Evolutionary conservation across 257 asterid genomes (phyloP), one percentile per base, ranked within the genome.

Genomic region (Ophiorrhiza pumila): DNA sequence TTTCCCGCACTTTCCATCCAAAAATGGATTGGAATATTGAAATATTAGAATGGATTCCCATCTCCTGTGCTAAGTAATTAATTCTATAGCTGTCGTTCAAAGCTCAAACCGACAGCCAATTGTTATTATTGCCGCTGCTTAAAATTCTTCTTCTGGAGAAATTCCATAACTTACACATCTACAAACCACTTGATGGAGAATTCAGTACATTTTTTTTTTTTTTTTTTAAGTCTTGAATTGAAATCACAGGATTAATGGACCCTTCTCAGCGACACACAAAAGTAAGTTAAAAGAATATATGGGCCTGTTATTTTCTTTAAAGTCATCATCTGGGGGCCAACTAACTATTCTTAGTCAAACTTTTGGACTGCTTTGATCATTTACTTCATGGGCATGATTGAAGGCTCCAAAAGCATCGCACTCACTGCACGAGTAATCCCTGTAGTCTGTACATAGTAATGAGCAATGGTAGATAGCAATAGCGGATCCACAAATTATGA

Each of bases 81-180:
- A n/a, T n/a, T n/a, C n/a, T n/a, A n/a, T n/a, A n/a, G n/a, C 64
- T 27, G n/a, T 12, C 64, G 22, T 58, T 29, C 39, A 11, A 0
- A 57, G 1, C 12, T 23, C 20, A 25, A 65, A 6, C 11, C 27
- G 18, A 65, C 39, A 65, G 45, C 7, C 23, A 15, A 15, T 11
- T 46, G 68, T 78, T 47, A 45, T 67, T 62, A 49, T n/a, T n/a
- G n/a, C n/a, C n/a, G n/a, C n/a, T n/a, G n/a, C n/a, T n/a, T n/a
- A n/a, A n/a, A n/a, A 47, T 68, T 73, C 81, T 15, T 50, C 50
- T 79, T 78, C 79, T 71, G 79, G 80, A 78, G 60, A 75, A 55
- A 78, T 78, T 62, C 81, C 79, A 71, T 41, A 18, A 72, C 69
- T 65, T 27, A 53, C 5, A 35, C 15, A 57, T 9, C 57, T 53